These are phyloP conservation scores for Heracleum sosnowskyi DNA, from an alignment of 129 eudicot genomes.

Conservation along the genomic window DNA sequence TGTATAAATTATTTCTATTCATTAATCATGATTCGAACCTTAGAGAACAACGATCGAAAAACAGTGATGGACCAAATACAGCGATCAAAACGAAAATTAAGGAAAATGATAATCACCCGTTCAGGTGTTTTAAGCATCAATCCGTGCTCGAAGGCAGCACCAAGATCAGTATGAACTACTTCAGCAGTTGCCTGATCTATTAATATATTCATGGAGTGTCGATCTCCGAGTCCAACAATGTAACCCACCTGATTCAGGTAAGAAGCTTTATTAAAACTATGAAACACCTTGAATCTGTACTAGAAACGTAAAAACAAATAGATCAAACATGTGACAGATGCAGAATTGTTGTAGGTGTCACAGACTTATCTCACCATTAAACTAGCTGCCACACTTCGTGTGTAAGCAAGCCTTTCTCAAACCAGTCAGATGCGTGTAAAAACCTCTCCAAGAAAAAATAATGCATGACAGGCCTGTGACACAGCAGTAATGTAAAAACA, in stretches of 20 bases:
- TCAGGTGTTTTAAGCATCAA: conserved; percentile 98
- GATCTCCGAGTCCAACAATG: conserved; percentile 98
- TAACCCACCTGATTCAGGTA: conserved; percentile 64
- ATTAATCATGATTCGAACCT: background rate
- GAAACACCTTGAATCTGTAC: background rate
- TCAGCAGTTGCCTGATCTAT: conserved; percentile 95
- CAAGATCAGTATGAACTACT: conserved; percentile 96
- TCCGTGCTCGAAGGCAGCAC: conserved; percentile 98
- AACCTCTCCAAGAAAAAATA: conserved; percentile 88
- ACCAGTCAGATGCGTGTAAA: conserved; percentile 91
- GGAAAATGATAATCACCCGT: conserved; percentile 45
- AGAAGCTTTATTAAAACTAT: background rate
- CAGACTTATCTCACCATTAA: conserved; percentile 60
- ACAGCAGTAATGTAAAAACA: background rate
- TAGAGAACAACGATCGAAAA: background rate
- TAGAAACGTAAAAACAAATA: background rate
- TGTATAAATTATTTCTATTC: conserved; percentile 66
- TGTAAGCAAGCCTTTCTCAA: conserved; percentile 92
- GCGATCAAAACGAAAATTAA: background rate
- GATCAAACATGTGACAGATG: background rate
- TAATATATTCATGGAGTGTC: conserved; percentile 87
- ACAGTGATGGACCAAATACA: background rate
- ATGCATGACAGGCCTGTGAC: conserved; percentile 94
- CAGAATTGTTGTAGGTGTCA: background rate
- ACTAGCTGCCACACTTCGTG: conserved; percentile 97